These are phyloP conservation scores for Globisporangium irregulare DNA, from an alignment of 352 stramenopile genomes.

Conservation along the genomic window DNA sequence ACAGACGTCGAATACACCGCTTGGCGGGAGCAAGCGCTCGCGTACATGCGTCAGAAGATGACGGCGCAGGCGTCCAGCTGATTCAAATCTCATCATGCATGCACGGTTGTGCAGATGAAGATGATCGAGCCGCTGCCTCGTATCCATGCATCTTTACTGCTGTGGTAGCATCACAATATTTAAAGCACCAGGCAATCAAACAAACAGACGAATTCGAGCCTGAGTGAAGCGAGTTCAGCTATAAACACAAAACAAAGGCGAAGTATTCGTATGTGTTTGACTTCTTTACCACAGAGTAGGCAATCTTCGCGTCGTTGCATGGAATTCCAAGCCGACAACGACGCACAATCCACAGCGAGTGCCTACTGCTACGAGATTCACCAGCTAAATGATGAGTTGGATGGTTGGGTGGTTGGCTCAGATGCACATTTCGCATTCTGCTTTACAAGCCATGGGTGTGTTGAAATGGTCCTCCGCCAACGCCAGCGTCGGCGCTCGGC, in stretches of 20 bases:
- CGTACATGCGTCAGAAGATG: slow-evolving; percentile 10
- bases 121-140: neutral
- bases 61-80: neutral
- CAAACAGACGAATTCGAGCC: neutral
- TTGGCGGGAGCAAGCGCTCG: slow-evolving; percentile 11
- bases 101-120: neutral
- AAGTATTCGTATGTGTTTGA: too few relatives aligned
- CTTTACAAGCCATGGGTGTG: slow-evolving; percentile 15
- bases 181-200: neutral
- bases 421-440: neutral
- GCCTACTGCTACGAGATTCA: neutral
- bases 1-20: slow-evolving; percentile 11
- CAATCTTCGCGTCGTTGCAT: neutral
- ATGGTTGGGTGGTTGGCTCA: neutral
- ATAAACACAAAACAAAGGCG: neutral
- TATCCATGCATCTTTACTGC: too few relatives aligned
- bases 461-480: slow-evolving; percentile 78
- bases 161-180: neutral
- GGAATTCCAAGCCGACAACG: neutral
- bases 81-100: neutral
- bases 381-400: neutral
- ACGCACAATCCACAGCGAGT: neutral
- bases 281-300: too few relatives aligned
- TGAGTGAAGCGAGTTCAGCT: neutral
- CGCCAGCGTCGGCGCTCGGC: slow-evolving; percentile 60